Base-by-base conservation (phyloP, 208 protist species). In the Herpetomonas muscarum region DNA sequence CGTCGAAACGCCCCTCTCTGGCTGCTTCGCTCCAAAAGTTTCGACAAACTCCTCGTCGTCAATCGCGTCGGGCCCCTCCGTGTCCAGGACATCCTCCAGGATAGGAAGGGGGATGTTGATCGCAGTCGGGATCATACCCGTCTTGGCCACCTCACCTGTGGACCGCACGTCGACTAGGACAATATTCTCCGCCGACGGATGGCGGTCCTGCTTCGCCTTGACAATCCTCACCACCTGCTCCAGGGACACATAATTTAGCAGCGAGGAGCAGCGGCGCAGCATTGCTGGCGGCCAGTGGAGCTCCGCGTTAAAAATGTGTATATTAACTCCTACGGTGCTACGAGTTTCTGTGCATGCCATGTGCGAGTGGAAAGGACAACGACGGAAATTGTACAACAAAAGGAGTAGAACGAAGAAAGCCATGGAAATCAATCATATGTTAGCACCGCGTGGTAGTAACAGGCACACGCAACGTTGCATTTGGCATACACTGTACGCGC, bases 151-250 rank as follows among this genome's bases (percentile, higher is more conserved):
- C 51, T 92, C 85, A 5, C 64, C 68, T 0, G 80, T 88, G 29
- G 85, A 88, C n/a, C 85, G 66, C 19, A 92, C 85, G 50, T 92
- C 85, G 21, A 92, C 59, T 13, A 91, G 36, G 44, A 81, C 55
- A 1, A 73, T 68, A 47, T 79, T 66, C 31, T 59, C 45, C 22
- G 54, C 72, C 0, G 65, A 45, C 17, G 53, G 39, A 36, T 29
- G 59, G 12, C 60, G 31, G 17, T 46, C 22, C 13, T 75, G 61
- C 58, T 87, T 91, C 3, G 74, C 70, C 36, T 57, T 54, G 26
- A 91, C 84, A n/a, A 91, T 54, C 6, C 65, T 74, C 46, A 65
- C 61, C 37, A 90, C 74, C 55, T 90, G 79, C 7, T 82, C 71
- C 10, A 79, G 57, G 7, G 70, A 76, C 15, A 90, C 61, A 51